Evolutionary conservation across 1,284 basidiomycete genomes (phyloP), one percentile per base, ranked within the genome.

Genomic region (Leccinum griseonigrum): DNA sequence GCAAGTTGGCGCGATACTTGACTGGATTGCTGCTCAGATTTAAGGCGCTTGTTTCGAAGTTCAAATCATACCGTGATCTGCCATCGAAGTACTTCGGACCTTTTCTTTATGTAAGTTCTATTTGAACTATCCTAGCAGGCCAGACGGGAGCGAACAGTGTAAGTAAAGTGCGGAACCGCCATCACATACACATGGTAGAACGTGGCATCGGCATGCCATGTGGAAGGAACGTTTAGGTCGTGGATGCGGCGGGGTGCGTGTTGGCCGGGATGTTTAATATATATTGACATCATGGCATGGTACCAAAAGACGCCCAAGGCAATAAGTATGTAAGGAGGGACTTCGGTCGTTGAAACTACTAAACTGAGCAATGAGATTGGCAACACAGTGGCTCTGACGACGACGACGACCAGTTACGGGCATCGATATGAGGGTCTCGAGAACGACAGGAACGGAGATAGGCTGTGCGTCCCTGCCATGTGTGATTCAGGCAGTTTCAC

Each of bases 381-480:
- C 60, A 59, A 11, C 5, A 32, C n/a, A n/a, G 32, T 34, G 18
- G 26, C 34, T 34, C 14, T 51, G 50, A 28, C 26, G 26, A 51
- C 14, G 11, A 28, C 22, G 4, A 46, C 18, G n/a, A 36, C 36
- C 14, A 36, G 36, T 36, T 43, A 18, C n/a, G 9, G n/a, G 43
- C 40, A 43, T 43, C 4, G 18, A 46, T 36, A 36, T 36, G 32
- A 28, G 14, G 13, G 26, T 32, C 36, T 65, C 57, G 46, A 54
- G 57, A 31, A 36, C 1, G 38, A 66, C 54, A 7, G 56, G 48
- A 56, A 52, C 2, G 32, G 54, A n/a, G 38, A 51, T 31, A 53
- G 31, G 64, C 64, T 55, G 60, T 66, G 54, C 48, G 36, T 55
- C 53, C 6, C 26, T 40, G 31, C 63, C 64, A 52, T 64, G 59